phyloP scores from a whole-genome alignment of 345 rosid species.

The Geranium brycei region DNA sequence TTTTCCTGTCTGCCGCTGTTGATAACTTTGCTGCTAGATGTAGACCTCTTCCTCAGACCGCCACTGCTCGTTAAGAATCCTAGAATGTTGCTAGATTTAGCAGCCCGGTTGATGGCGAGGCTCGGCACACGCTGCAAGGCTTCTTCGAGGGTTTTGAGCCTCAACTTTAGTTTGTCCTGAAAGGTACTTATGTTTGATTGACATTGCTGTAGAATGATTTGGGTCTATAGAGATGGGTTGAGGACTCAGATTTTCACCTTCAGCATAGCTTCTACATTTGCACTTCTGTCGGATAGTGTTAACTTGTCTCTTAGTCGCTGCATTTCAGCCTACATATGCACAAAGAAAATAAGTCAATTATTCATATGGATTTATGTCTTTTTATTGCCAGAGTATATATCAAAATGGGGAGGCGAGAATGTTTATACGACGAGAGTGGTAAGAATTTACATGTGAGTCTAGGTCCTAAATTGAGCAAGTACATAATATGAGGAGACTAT shows the following conservation, averaged over 20 bases:
- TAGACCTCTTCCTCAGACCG: slow-evolving; percentile 49
- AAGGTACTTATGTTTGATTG: background rate
- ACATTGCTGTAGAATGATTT: background rate
- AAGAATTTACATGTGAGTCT: too few species aligned
- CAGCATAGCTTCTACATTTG: slow-evolving; percentile 75
- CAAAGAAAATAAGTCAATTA: background rate
- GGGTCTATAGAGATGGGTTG: background rate
- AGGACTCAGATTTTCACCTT: slow-evolving; percentile 39
- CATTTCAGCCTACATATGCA: slow-evolving; percentile 58
- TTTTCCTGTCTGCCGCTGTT: too few species aligned
- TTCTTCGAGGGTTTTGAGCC: slow-evolving; percentile 71
- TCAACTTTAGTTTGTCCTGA: slow-evolving; percentile 72
- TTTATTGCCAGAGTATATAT: too few species aligned
- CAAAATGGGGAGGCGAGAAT: too few species aligned
- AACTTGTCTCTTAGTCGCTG: slow-evolving; percentile 72
- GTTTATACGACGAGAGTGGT: too few species aligned
- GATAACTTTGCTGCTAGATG: too few species aligned
- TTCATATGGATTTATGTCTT: background rate
- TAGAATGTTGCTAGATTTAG: slow-evolving; percentile 46
- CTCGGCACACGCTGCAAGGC: slow-evolving; percentile 34
- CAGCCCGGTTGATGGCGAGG: slow-evolving; percentile 21
- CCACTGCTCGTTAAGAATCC: slow-evolving; percentile 57
- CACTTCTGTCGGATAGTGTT: slow-evolving; percentile 65
- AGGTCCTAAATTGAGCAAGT: too few species aligned
- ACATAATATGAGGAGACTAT: too few species aligned